These are phyloP conservation scores for Colletotrichum australisinense DNA, from an alignment of 2,329 filamentous ascomycete genomes.

Conservation along the genomic window DNA sequence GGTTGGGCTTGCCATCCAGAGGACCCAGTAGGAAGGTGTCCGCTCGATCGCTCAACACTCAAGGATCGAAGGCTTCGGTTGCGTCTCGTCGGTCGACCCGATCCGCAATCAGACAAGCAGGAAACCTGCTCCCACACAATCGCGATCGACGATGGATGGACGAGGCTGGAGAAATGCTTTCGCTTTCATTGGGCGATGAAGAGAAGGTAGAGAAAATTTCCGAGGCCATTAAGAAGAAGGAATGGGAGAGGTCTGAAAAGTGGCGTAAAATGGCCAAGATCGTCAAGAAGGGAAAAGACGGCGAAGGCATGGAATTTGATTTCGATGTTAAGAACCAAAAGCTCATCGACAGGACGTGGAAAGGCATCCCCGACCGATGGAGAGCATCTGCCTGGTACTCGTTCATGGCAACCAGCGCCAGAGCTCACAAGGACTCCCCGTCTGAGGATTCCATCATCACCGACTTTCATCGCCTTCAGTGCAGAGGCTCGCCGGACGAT, in stretches of 20 bases:
- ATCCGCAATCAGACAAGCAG: slow-evolving; percentile 66
- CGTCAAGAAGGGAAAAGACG: slow-evolving; percentile 60
- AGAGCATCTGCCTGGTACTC: slow-evolving; percentile 94
- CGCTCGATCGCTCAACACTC: slow-evolving; percentile 68
- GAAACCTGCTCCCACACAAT: slow-evolving; percentile 71
- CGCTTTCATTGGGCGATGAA: slow-evolving; percentile 69
- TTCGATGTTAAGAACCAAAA: slow-evolving; percentile 89
- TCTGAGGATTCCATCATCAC: slow-evolving; percentile 78
- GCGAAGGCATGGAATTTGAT: slow-evolving; percentile 73
- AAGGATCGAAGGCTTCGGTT: slow-evolving; percentile 63
- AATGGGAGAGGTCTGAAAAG: slow-evolving; percentile 72
- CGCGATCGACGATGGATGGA: slow-evolving; percentile 71
- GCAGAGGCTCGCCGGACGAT: slow-evolving; percentile 85
- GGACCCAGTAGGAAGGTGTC: slow-evolving; percentile 66
- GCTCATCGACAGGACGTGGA: slow-evolving; percentile 93
- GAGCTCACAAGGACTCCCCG: slow-evolving; percentile 69
- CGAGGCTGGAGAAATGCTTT: slow-evolving; percentile 75
- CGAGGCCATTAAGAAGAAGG: slow-evolving; percentile 70
- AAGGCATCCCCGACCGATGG: slow-evolving; percentile 97
- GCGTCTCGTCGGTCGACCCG: slow-evolving; percentile 64
- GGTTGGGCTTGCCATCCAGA: slow-evolving; percentile 48
- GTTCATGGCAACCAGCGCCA: slow-evolving; percentile 84
- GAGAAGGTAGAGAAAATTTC: slow-evolving; percentile 62
- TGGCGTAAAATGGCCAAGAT: slow-evolving; percentile 75
- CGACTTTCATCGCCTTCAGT: slow-evolving; percentile 79